These are phyloP conservation scores for Salvia miltiorrhiza DNA, from an alignment of 257 asterid genomes.

Conservation along the genomic window DNA sequence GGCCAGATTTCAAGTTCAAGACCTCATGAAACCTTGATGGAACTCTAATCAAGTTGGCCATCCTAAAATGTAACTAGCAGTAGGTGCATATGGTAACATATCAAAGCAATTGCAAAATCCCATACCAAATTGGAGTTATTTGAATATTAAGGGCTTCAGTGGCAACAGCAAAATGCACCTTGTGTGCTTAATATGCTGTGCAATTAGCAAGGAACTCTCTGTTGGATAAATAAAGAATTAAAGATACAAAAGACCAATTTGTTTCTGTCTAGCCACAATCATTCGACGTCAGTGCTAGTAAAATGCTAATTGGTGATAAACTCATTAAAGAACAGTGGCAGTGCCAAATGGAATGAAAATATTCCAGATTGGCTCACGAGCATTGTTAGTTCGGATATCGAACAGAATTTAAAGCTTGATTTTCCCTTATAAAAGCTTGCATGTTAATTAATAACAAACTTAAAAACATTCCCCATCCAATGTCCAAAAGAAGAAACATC, in stretches of 20 bases:
- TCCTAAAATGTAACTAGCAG: neutral
- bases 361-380: neutral
- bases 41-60: conserved; percentile 7
- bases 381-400: neutral
- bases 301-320: neutral
- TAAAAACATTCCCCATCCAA: neutral
- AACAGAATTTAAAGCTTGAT: neutral
- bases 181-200: neutral
- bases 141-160: neutral
- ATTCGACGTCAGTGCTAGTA: neutral
- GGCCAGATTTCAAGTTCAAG: conserved; percentile 3
- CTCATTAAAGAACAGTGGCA: neutral
- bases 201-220: neutral
- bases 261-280: conserved; percentile 2
- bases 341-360: neutral
- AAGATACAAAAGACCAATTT: neutral
- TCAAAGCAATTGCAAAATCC: neutral
- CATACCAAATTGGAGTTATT: neutral
- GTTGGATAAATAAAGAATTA: neutral
- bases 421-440: neutral
- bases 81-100: neutral
- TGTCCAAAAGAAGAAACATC: neutral
- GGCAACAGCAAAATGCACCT: neutral
- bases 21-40: conserved; percentile 12
- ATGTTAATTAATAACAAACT: neutral